phyloP scores from a whole-genome alignment of 805 yeast species.

The Tetrapisispora pingtungensis region DNA sequence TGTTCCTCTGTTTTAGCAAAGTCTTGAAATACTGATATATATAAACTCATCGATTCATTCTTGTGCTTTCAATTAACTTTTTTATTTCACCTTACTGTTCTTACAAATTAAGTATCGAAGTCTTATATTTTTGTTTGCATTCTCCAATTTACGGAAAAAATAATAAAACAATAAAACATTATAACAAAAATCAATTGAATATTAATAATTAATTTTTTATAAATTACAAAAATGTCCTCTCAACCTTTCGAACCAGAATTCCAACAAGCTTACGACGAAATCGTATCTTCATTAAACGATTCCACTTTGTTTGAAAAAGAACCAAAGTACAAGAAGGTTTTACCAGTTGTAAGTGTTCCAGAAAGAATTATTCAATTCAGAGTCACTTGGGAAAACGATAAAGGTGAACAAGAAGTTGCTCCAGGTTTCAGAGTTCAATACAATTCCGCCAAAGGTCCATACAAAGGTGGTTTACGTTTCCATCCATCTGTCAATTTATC shows the following conservation, averaged over 20 bases:
- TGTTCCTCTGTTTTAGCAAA: no score
- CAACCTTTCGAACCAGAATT: slow-evolving; percentile 75
- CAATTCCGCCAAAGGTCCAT: slow-evolving; percentile 97
- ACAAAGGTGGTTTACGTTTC: slow-evolving; percentile 97
- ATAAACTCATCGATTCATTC: no score
- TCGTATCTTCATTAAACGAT: slow-evolving; percentile 77
- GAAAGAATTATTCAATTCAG: slow-evolving; percentile 96
- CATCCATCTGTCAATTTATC: slow-evolving; percentile 96
- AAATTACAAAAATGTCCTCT: slow-evolving; percentile 2
- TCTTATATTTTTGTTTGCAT: no score
- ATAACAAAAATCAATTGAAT: no score
- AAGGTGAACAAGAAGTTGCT: slow-evolving; percentile 85
- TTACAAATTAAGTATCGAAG: no score
- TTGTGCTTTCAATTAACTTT: no score
- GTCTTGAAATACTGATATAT: no score
- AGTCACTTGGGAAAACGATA: slow-evolving; percentile 96
- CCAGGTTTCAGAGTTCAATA: slow-evolving; percentile 97
- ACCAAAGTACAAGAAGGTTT: slow-evolving; percentile 82
- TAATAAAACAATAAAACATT: no score
- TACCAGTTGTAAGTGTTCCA: slow-evolving; percentile 87
- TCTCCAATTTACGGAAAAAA: no score
- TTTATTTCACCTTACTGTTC: no score
- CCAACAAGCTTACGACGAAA: slow-evolving; percentile 96
- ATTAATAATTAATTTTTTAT: no score
- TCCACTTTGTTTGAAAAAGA: slow-evolving; percentile 81